Conservation (phyloP, 306 rosid genomes). For the Argentina anserina region DNA sequence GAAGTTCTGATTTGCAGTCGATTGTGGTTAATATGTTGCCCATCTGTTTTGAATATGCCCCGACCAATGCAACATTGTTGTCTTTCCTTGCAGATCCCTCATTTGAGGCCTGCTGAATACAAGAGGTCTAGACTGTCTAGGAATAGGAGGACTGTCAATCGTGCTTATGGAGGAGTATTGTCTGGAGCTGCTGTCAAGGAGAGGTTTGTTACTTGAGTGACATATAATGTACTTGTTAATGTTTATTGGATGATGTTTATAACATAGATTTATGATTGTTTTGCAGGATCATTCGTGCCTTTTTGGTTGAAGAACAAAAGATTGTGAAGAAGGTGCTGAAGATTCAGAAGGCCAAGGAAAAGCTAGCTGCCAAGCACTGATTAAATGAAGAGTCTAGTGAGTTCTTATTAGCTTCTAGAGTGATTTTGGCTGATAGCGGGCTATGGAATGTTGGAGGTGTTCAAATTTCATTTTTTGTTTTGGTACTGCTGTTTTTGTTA, state of each 20-base stretch:
- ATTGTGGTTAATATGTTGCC: not conserved
- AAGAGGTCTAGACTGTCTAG: constrained; percentile 75
- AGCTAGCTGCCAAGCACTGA: constrained; percentile 54
- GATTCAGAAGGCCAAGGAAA: constrained; percentile 88
- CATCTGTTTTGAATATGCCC: not conserved
- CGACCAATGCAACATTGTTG: not conserved
- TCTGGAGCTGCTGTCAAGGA: constrained; percentile 83
- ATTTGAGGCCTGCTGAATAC: constrained; percentile 82
- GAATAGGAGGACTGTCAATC: constrained; percentile 74
- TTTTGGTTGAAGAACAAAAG: constrained; percentile 87
- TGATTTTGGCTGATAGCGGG: not conserved
- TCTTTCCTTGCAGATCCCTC: constrained; percentile 58
- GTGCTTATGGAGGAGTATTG: constrained; percentile 79
- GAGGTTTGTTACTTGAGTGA: constrained; percentile 33
- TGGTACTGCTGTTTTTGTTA: not conserved
- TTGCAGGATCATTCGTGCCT: constrained; percentile 74
- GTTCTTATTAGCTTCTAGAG: constrained; percentile 13
- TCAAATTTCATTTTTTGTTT: not conserved
- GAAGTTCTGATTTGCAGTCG: not conserved
- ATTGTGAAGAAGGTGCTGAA: constrained; percentile 91
- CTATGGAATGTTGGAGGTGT: not conserved
- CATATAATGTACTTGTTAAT: not conserved
- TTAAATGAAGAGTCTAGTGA: not conserved
- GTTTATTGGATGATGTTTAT: not conserved
- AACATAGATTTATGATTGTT: not conserved